Percentiles rank a stretch among this genome's conserved stretches.
Evolutionary conservation across 371 early-diverging fungal species (phyloP).

Genomic region (Rhizopus microsporus): DNA sequence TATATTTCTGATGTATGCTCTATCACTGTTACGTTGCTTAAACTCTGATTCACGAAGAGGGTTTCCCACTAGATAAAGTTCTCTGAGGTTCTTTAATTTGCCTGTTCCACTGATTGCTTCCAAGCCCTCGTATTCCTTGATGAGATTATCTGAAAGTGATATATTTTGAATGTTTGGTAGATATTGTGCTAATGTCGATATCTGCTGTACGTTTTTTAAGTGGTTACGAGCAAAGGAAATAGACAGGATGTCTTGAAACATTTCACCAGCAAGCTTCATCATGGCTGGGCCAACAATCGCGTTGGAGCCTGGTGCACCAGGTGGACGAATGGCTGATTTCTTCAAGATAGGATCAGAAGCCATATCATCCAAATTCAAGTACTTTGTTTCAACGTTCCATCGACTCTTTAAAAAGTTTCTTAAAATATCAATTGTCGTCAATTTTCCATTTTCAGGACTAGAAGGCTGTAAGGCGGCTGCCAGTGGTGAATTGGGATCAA

Average conservation of each 20-base stretch:
- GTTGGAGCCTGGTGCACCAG: constrained; percentile 40
- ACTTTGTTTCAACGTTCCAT: constrained; percentile 44
- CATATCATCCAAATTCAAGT: constrained; percentile 56
- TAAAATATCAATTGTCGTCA: constrained; percentile 41
- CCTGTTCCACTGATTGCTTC: constrained; percentile 56
- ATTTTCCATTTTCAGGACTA: constrained; percentile 17
- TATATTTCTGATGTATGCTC: constrained; percentile 38
- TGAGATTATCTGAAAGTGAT: constrained; percentile 55
- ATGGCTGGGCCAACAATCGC: constrained; percentile 61
- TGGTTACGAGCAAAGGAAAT: constrained; percentile 56
- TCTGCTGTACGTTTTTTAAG: constrained; percentile 48
- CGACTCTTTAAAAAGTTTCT: constrained; percentile 50
- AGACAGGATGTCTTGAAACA: constrained; percentile 56
- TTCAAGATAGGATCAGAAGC: constrained; percentile 51
- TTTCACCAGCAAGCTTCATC: constrained; percentile 64
- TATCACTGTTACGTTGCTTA: constrained; percentile 49
- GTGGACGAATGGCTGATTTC: constrained; percentile 45
- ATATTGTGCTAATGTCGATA: constrained; percentile 53
- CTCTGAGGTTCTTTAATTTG: constrained; percentile 49
- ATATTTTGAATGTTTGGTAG: constrained; percentile 58
- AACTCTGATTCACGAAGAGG: constrained; percentile 52
- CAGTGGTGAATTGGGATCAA: constrained; percentile 17
- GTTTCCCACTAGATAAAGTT: constrained; percentile 54
- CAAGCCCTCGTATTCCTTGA: constrained; percentile 48
- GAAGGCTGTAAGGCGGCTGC: constrained; percentile 6